These are phyloP conservation scores for Penicillium steckii DNA, from an alignment of 495 filamentous ascomycete species.

Conservation along the genomic window DNA sequence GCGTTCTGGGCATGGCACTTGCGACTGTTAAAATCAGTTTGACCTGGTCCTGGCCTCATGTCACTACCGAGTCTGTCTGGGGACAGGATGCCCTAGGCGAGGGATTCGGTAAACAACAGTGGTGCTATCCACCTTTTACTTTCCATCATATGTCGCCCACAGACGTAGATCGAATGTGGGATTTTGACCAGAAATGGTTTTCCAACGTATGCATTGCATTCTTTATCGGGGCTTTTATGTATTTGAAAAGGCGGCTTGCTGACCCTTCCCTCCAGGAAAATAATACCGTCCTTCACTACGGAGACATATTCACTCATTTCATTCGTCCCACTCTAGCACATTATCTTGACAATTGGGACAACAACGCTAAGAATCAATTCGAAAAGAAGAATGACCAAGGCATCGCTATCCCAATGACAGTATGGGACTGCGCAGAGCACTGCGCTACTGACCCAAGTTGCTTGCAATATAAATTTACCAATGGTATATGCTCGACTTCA, in stretches of 20 bases:
- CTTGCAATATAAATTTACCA: conserved; percentile 38
- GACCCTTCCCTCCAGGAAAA: conserved; percentile 10
- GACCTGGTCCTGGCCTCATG: conserved; percentile 39
- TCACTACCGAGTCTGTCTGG: conserved; percentile 27
- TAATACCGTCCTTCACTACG: conserved; percentile 15
- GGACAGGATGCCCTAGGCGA: conserved; percentile 42
- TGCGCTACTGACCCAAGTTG: conserved; percentile 36
- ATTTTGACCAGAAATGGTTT: conserved; percentile 45
- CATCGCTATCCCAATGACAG: conserved; percentile 11
- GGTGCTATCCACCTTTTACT: conserved; percentile 48
- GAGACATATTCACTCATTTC: conserved; percentile 25
- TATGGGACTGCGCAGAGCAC: conserved; percentile 33
- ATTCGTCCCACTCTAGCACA: conserved; percentile 19
- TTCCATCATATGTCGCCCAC: conserved; percentile 48
- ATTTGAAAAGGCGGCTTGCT: background rate
- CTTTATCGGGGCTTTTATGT: no score
- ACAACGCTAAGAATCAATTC: conserved; percentile 14
- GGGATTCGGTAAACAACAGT: conserved; percentile 34
- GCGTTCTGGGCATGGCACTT: conserved; percentile 45
- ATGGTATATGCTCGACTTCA: conserved; percentile 29
- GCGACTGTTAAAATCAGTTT: conserved; percentile 31
- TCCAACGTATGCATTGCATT: conserved; percentile 11
- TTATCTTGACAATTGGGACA: conserved; percentile 30
- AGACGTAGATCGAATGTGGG: conserved; percentile 37
- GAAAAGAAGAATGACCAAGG: conserved; percentile 6